Evolutionary conservation across 2,329 filamentous ascomycete genomes (phyloP).

Genomic region (Apiospora koreana): DNA sequence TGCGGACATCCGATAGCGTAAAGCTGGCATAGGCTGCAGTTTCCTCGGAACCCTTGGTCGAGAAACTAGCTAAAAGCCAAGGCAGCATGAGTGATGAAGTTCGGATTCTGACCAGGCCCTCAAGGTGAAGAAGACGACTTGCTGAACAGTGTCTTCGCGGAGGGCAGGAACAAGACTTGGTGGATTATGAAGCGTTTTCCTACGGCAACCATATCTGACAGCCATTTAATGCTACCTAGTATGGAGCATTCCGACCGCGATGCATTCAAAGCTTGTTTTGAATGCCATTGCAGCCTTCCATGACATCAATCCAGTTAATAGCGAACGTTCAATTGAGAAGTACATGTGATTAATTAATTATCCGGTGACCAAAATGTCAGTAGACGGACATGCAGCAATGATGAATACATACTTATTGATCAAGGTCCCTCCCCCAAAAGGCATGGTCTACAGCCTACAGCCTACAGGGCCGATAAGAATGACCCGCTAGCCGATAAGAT

Average conservation of each 20-base stretch:
- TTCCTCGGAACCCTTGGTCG: neutral
- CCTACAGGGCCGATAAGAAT: neutral
- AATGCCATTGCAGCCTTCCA: no score
- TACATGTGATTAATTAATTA: no score
- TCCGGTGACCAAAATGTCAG: no score
- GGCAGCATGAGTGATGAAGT: neutral
- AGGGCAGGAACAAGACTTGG: neutral
- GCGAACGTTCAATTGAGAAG: no score
- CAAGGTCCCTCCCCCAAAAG: no score
- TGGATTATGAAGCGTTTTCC: slow-evolving; percentile 1
- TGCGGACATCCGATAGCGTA: neutral
- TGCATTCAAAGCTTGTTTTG: neutral
- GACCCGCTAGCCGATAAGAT: neutral
- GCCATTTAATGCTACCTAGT: neutral
- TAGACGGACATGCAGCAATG: neutral
- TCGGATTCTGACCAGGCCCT: neutral
- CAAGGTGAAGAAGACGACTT: neutral
- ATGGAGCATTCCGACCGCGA: neutral
- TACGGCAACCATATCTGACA: neutral
- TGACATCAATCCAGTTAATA: no score
- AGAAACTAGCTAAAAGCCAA: neutral
- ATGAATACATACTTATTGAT: no score
- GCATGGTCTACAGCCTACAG: neutral
- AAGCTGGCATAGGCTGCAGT: neutral
- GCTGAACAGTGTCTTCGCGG: neutral